phyloP scores from a whole-genome alignment of 2,329 filamentous ascomycete genomes.

The Paraphaeosphaeria minitans region DNA sequence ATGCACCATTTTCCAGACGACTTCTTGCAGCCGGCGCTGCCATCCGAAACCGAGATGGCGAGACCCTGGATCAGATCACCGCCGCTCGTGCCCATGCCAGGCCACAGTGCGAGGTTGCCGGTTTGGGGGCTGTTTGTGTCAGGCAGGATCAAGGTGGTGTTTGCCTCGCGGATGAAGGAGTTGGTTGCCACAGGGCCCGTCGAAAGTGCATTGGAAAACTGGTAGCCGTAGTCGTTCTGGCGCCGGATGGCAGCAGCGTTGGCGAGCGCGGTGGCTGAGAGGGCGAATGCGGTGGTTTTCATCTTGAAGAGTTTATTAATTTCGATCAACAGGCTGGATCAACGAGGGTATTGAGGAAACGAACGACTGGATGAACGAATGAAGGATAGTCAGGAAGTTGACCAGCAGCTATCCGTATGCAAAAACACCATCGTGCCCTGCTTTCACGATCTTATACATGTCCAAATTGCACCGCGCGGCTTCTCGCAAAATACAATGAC shows the following conservation, averaged over 20 bases:
- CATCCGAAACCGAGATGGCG: neutral
- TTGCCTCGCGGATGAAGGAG: conserved; percentile 1
- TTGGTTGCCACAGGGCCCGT: neutral
- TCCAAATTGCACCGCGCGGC: neutral
- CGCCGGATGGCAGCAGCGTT: conserved; percentile 1
- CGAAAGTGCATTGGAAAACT: conserved; percentile 1
- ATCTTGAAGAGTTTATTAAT: neutral
- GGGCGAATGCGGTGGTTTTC: neutral
- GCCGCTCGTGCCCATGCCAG: conserved; percentile 3
- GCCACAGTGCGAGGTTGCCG: conserved; percentile 1
- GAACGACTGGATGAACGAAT: neutral
- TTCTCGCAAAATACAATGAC: neutral
- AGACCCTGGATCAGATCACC: conserved; percentile 2
- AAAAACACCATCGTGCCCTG: neutral
- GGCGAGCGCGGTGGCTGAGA: neutral
- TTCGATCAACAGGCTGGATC: neutral
- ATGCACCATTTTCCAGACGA: conserved; percentile 7
- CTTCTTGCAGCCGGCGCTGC: neutral
- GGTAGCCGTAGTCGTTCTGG: conserved; percentile 3
- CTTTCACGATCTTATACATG: neutral
- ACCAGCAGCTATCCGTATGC: neutral
- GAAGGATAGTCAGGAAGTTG: neutral
- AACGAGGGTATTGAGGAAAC: neutral
- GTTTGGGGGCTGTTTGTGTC: neutral
- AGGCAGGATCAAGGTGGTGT: neutral